These are phyloP conservation scores for Lepidium africanum DNA, from an alignment of 345 rosid genomes.

Conservation along the genomic window DNA sequence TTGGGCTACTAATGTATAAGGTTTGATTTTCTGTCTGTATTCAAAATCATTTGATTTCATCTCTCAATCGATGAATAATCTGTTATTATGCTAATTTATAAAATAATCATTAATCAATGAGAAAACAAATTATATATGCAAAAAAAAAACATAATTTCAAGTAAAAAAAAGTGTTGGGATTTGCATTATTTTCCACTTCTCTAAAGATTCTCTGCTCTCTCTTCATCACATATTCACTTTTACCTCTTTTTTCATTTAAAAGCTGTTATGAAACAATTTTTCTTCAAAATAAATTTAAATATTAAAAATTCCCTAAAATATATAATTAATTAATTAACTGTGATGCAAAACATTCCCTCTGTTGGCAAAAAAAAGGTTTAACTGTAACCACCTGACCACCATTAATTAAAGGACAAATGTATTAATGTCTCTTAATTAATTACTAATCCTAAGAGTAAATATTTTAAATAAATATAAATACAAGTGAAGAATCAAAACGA, in stretches of 20 bases:
- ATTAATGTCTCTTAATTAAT: background rate
- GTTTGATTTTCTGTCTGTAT: background rate
- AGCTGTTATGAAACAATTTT: background rate
- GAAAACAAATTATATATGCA: background rate
- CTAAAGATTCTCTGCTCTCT: slow-evolving; percentile 19
- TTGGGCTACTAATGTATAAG: background rate
- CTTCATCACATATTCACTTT: background rate
- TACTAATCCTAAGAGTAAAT: background rate
- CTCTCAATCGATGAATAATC: background rate
- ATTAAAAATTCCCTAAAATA: no score
- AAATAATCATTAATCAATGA: background rate
- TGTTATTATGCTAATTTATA: background rate
- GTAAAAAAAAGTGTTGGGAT: slow-evolving; percentile 28
- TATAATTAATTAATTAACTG: background rate
- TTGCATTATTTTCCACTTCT: slow-evolving; percentile 31
- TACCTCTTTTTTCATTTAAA: background rate
- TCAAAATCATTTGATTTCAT: background rate
- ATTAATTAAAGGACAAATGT: background rate
- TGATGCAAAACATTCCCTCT: slow-evolving; percentile 18
- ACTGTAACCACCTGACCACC: background rate
- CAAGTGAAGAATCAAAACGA: background rate
- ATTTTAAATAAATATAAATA: background rate
- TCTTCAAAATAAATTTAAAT: no score
- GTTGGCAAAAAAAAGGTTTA: background rate
- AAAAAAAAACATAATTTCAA: background rate